phyloP scores from a whole-genome alignment of 2,329 filamentous ascomycete species.

The Torrubiella hemipterigena region DNA sequence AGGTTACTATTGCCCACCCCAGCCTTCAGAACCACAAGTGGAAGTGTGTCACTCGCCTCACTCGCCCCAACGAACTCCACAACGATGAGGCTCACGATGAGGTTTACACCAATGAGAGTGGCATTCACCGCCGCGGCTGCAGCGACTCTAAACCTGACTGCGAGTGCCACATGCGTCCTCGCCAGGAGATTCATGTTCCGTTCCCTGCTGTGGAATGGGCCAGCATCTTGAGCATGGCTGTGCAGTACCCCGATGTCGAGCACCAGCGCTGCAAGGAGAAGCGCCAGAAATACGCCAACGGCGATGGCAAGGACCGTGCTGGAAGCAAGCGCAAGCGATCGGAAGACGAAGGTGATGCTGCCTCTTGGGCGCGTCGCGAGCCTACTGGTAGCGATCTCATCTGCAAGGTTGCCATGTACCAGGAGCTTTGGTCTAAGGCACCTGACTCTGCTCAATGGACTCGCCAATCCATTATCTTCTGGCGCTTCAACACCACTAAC shows the following conservation, averaged over 20 bases:
- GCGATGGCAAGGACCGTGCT: constrained; percentile 21
- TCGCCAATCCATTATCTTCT: constrained; percentile 48
- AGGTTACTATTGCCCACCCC: constrained; percentile 44
- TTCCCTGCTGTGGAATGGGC: constrained; percentile 49
- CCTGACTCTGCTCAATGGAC: constrained; percentile 37
- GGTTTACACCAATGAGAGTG: constrained; percentile 37
- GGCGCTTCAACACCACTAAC: constrained; percentile 47
- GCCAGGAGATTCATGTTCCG: constrained; percentile 40
- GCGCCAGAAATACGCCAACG: constrained; percentile 18
- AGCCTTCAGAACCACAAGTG: constrained; percentile 43
- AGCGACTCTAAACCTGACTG: constrained; percentile 33
- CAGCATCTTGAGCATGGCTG: constrained; percentile 43
- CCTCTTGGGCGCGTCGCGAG: constrained; percentile 25
- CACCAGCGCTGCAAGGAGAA: constrained; percentile 25
- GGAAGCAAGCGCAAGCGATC: constrained; percentile 27
- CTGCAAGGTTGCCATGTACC: constrained; percentile 52
- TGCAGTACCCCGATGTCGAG: constrained; percentile 35
- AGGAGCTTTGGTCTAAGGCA: constrained; percentile 49
- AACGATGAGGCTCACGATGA: constrained; percentile 28
- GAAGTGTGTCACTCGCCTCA: constrained; percentile 48
- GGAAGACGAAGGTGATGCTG: constrained; percentile 27
- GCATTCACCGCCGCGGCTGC: constrained; percentile 42
- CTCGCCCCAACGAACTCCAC: constrained; percentile 43
- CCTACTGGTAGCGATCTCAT: constrained; percentile 43
- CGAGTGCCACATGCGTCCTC: constrained; percentile 35